Evolutionary conservation across 495 filamentous ascomycete species (phyloP).

Genomic region (Umbilicaria muhlenbergii): DNA sequence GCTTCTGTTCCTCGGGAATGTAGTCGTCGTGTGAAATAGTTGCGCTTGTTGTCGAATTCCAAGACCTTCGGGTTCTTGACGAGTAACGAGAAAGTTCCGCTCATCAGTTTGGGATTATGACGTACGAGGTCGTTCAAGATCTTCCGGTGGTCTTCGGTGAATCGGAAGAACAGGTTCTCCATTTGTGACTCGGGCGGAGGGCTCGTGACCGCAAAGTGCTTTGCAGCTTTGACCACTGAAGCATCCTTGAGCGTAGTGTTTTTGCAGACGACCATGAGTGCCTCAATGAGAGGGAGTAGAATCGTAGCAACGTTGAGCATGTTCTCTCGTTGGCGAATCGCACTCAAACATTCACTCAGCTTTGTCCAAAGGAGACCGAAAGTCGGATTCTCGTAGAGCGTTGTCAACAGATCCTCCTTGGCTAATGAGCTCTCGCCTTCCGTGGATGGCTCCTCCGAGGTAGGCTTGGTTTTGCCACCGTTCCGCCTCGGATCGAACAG

Average conservation of each 20-base stretch:
- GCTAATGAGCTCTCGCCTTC: constrained; percentile 17
- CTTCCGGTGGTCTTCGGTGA: constrained; percentile 95
- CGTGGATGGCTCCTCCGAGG: constrained; percentile 25
- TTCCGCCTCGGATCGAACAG: constrained; percentile 66
- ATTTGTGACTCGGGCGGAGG: constrained; percentile 69
- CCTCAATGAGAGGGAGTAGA: constrained; percentile 82
- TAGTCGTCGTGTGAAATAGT: constrained; percentile 90
- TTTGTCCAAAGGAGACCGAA: constrained; percentile 86
- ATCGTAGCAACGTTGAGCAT: constrained; percentile 96
- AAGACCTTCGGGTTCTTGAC: constrained; percentile 98
- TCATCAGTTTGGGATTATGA: constrained; percentile 95
- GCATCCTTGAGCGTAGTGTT: constrained; percentile 73
- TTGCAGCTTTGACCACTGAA: constrained; percentile 36
- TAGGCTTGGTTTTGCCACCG: constrained; percentile 35
- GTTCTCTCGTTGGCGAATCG: constrained; percentile 80
- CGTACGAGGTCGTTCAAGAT: constrained; percentile 97
- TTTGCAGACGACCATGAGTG: constrained; percentile 98
- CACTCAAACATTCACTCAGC: constrained; percentile 77
- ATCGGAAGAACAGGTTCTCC: constrained; percentile 90
- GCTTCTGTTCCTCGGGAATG: constrained; percentile 57
- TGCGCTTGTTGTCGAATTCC: constrained; percentile 99
- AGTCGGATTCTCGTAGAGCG: constrained; percentile 76
- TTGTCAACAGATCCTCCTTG: constrained; percentile 70
- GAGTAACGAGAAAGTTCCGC: constrained; percentile 83
- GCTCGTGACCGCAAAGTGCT: constrained; percentile 59